Evolutionary conservation across 805 yeast genomes (phyloP).

Genomic region (Yarrowia yakushimensis): DNA sequence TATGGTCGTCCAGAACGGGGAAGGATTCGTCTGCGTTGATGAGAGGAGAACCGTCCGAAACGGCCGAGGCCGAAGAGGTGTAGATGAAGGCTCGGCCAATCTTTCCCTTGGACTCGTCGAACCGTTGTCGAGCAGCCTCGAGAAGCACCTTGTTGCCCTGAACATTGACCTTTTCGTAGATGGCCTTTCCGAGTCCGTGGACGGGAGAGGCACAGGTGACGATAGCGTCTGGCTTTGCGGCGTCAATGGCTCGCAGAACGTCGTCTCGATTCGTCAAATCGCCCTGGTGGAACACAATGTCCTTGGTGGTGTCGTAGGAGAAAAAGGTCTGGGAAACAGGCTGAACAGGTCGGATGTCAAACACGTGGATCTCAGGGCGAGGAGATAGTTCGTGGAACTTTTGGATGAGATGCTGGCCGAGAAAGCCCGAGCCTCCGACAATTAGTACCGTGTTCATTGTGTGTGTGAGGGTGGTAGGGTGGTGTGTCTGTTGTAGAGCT

Average conservation of each 20-base stretch:
- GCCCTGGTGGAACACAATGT: conserved; percentile 66
- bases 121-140: conserved; percentile 52
- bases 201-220: conserved; percentile 97
- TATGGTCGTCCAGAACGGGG: conserved; percentile 87
- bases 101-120: conserved; percentile 32
- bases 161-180: conserved; percentile 87
- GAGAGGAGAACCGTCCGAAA: conserved; percentile 91
- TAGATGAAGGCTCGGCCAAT: conserved; percentile 62
- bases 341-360: conserved; percentile 88
- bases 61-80: conserved; percentile 96
- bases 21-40: conserved; percentile 89
- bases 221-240: conserved; percentile 63
- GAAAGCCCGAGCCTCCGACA: conserved; percentile 94
- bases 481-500: not conserved
- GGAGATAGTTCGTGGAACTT: conserved; percentile 68
- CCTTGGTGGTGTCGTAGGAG: conserved; percentile 56
- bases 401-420: conserved; percentile 86
- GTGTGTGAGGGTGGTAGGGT: not conserved
- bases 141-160: conserved; percentile 79
- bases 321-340: conserved; percentile 60
- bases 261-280: conserved; percentile 77
- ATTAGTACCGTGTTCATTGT: conserved; percentile 59
- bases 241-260: conserved; percentile 57
- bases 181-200: conserved; percentile 77
- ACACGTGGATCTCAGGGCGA: conserved; percentile 72